Conservation (phyloP, 345 rosid genomes). For the Eucalyptus caleyi region DNA sequence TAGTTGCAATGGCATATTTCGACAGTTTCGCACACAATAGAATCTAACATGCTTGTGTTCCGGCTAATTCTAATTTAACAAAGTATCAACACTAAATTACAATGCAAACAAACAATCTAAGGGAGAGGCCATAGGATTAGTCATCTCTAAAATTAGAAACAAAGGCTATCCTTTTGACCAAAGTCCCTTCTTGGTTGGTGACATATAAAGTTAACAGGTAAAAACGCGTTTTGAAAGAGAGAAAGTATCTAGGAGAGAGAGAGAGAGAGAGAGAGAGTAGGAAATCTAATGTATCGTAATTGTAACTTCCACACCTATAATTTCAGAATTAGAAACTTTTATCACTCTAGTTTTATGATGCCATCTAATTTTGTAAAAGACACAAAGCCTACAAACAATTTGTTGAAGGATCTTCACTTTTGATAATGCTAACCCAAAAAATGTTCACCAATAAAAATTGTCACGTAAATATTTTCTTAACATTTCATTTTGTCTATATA, state of each 20-base stretch:
- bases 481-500: too few relatives aligned
- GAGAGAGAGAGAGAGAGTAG: background rate
- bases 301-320: too few relatives aligned
- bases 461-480: too few relatives aligned
- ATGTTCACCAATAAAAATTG: accelerated
- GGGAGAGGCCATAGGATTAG: background rate
- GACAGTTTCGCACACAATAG: background rate
- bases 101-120: background rate
- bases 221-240: background rate
- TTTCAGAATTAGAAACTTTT: too few relatives aligned
- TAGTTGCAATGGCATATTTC: background rate
- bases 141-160: background rate
- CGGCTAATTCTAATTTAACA: background rate
- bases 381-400: background rate
- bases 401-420: background rate
- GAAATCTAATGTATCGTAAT: background rate
- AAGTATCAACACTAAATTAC: background rate
- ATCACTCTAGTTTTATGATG: too few relatives aligned
- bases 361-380: background rate
- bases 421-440: background rate
- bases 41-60: background rate
- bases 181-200: background rate
- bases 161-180: background rate
- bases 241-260: background rate
- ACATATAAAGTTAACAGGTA: background rate